Base-by-base conservation (phyloP, 441 rosid genomes). In the Mallotus repandus region DNA sequence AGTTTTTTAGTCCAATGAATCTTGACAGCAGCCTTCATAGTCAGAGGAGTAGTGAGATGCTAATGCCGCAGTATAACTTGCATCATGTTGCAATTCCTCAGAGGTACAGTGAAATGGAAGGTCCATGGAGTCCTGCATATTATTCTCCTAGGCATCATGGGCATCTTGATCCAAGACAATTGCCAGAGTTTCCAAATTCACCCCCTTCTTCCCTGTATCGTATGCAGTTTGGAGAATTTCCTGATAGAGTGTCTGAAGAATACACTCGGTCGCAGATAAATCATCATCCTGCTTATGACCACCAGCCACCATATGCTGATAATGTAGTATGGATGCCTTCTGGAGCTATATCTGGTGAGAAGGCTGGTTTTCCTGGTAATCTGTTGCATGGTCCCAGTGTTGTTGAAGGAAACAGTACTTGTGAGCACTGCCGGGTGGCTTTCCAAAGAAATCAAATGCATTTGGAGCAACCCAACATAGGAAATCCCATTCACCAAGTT, bases 61-160 rank as follows among this genome's bases (percentile, higher is more conserved):
- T 84, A 14, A 69, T 85, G 60, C 82, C 81, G 5, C 98, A 86
- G 52, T 84, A 81, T 75, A 89, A 88, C 76, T 77, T 90, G 85
- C 94, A 80, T 80, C 97, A 87, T 72, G 87, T 88, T 15, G 83
- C 84, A 13, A 79, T 89, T 80, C 96, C 98, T 66, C 91, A 81
- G 74, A 87, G 97, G 83, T 91, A 83, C 66, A 88, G 82, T 84
- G 99, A 92, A 67, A 80, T 84, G 73, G 98, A 96, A 66, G 90
- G 88, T 69, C 57, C 95, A n/a, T 90, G 97, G 99, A 91, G 96
- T 83, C 92, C 98, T 70, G 90, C 86, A 74, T 89, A 83, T 78
- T 88, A 80, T 85, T 96, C 98, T 80, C 98, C 99, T 35, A 80
- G 92, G 86, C 96, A 89, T 61, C 90, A 91, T 81, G 96, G 89